These are phyloP conservation scores for Chytriomyces hyalinus DNA, from an alignment of 192 early-diverging fungal species.

Conservation along the genomic window DNA sequence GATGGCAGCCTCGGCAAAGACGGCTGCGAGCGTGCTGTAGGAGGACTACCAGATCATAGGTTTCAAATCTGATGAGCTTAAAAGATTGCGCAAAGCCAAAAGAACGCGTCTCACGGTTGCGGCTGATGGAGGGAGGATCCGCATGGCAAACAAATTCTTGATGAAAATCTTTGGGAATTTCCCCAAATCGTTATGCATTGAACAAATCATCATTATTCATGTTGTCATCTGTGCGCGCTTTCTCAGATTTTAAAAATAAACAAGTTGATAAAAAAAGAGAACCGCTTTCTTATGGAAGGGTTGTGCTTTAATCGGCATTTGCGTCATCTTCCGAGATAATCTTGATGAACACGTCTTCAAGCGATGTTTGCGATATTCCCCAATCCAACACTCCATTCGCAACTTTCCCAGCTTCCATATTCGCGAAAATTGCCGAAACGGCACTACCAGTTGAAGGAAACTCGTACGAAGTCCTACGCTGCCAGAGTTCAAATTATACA, in stretches of 20 bases:
- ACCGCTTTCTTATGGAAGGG: no score
- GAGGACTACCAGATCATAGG: background rate
- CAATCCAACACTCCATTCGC: slow-evolving; percentile 71
- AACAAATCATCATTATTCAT: no score
- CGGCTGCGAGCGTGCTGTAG: slow-evolving; percentile 42
- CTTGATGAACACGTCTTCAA: slow-evolving; percentile 60
- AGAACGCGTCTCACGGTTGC: background rate
- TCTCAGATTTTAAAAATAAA: no score
- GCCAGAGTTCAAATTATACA: background rate
- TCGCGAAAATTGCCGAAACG: slow-evolving; percentile 61
- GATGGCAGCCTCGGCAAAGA: slow-evolving; percentile 58
- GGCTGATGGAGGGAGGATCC: background rate
- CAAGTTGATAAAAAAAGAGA: no score
- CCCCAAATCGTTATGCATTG: no score
- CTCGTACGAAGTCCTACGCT: slow-evolving; percentile 58
- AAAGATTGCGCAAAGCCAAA: background rate
- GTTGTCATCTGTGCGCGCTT: no score
- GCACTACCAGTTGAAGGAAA: slow-evolving; percentile 54
- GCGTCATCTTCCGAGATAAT: slow-evolving; percentile 35
- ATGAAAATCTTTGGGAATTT: no score
- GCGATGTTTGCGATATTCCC: slow-evolving; percentile 69
- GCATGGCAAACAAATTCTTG: background rate
- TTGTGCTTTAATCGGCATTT: slow-evolving; percentile 31
- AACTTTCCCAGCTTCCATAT: slow-evolving; percentile 63
- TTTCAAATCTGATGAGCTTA: background rate